These are phyloP conservation scores for Penicillium tannophilum DNA, from an alignment of 495 filamentous ascomycete genomes.

Conservation along the genomic window DNA sequence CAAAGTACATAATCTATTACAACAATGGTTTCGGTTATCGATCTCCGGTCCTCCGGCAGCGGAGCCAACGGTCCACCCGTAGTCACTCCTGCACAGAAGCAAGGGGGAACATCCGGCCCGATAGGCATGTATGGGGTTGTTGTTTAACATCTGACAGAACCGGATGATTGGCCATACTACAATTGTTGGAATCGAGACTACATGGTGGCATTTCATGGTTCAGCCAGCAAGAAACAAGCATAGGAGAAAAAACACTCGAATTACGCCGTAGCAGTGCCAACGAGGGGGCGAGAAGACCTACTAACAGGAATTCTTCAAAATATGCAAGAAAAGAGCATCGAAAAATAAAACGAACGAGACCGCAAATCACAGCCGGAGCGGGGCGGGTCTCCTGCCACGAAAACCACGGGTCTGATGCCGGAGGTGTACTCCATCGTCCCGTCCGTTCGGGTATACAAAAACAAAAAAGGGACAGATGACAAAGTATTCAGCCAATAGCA, in stretches of 20 bases:
- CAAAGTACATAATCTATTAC: not conserved
- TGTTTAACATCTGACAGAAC: not conserved
- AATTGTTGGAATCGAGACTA: not conserved
- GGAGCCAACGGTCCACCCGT: not conserved
- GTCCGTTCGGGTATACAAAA: constrained; percentile 7
- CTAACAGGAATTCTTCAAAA: constrained; percentile 11
- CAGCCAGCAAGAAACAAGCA: not conserved
- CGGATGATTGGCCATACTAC: not conserved
- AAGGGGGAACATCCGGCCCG: not conserved
- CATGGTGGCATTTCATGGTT: not conserved
- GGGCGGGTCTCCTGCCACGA: constrained; percentile 1
- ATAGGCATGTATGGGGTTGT: not conserved
- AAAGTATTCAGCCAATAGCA: not conserved
- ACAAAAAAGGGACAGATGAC: not conserved
- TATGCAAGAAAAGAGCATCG: constrained; percentile 10
- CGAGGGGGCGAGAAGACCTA: constrained; percentile 15
- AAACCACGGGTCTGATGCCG: not conserved
- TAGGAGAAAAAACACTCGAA: constrained; percentile 2
- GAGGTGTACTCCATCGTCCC: not conserved
- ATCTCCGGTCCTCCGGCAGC: not conserved
- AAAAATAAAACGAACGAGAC: constrained; percentile 5
- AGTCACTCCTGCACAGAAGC: not conserved
- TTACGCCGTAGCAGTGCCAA: constrained; percentile 24
- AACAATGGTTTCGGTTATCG: not conserved
- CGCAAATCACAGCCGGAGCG: not conserved